Conservation (phyloP, 2,329 filamentous ascomycete species). For the Cephalotrichum gorgonifer region DNA sequence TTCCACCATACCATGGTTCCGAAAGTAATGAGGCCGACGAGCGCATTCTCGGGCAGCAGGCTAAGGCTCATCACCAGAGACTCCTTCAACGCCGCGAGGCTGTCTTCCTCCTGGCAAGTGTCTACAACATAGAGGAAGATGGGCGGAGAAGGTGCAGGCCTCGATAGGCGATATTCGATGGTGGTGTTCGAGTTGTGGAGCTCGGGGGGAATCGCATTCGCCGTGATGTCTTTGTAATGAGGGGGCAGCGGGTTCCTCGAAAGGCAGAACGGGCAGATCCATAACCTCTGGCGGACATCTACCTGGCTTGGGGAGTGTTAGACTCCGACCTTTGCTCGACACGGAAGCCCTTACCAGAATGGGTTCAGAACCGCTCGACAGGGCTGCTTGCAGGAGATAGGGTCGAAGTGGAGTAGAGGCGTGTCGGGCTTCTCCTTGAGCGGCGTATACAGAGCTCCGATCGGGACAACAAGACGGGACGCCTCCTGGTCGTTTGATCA, state of each 20-base stretch:
- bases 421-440: constrained; percentile 90
- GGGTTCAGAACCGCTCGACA: constrained; percentile 95
- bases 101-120: constrained; percentile 81
- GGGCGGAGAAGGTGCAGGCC: constrained; percentile 73
- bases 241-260: constrained; percentile 73
- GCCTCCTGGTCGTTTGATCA: constrained; percentile 56
- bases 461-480: constrained; percentile 86
- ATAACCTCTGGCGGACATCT: constrained; percentile 71
- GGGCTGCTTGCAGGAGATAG: constrained; percentile 90
- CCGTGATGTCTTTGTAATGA: constrained; percentile 84
- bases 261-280: constrained; percentile 84
- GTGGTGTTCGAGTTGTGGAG: constrained; percentile 74
- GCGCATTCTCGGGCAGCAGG: constrained; percentile 67
- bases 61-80: constrained; percentile 80
- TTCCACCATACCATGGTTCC: constrained; percentile 68
- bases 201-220: constrained; percentile 73
- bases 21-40: constrained; percentile 76
- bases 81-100: constrained; percentile 72
- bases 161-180: constrained; percentile 76
- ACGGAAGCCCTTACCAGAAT: constrained; percentile 60
- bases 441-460: constrained; percentile 90
- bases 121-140: constrained; percentile 85
- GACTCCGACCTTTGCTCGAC: constrained; percentile 13
- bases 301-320: constrained; percentile 50
- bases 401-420: constrained; percentile 87